Base-by-base conservation (phyloP, 768 basidiomycete genomes). In the Infundibulicybe gibba region DNA sequence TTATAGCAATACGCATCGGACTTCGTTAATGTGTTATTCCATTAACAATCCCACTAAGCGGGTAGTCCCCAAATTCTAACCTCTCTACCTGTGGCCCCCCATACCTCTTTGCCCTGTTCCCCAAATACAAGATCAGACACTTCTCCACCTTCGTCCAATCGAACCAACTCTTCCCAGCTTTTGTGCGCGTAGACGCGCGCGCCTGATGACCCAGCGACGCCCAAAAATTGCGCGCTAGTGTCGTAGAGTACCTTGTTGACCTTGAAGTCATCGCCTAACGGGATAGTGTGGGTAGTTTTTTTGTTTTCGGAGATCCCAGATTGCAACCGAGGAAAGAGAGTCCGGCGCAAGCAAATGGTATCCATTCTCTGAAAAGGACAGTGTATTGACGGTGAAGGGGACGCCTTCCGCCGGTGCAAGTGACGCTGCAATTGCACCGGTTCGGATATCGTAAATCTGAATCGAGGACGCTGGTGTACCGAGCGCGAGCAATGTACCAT, bases 331-430 rank as follows among this genome's bases (percentile, higher is more conserved):
- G 11, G 81, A 80, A 12, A 75, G 70, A 15, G 83, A 79, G 57
- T 81, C 75, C 35, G 91, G 88, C 1, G 86, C 83, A 21, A 94
- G 79, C 56, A 98, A 87, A 63, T 94, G 90, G 69, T 97, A 99
- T 1, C 95, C 95, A 59, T 99, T 98, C 68, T 99, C 97, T 21
- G 93, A 95, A 76, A 99, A 98, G 9, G 87, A 82, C 41, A 95
- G 69, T 2, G 89, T 80, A 61, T 87, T 79, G 49, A 95, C 77
- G 19, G 82, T 80, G 68, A 91, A 92, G 3, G 90, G 80, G 13
- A 78, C 70, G 35, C 68, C 71, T 34, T 80, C 79, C 2, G 81
- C 64, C 0, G 87, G 85, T 0, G 81, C 75, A 47, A 92, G 79
- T 44, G 81, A 79, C 2, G 89, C 90, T 25, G 87, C 91, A 46